A percentile compares a stretch with the other conserved stretches of the same genome.
Conservation (phyloP, 257 asterid genomes). For the Solanum peruvianum region DNA sequence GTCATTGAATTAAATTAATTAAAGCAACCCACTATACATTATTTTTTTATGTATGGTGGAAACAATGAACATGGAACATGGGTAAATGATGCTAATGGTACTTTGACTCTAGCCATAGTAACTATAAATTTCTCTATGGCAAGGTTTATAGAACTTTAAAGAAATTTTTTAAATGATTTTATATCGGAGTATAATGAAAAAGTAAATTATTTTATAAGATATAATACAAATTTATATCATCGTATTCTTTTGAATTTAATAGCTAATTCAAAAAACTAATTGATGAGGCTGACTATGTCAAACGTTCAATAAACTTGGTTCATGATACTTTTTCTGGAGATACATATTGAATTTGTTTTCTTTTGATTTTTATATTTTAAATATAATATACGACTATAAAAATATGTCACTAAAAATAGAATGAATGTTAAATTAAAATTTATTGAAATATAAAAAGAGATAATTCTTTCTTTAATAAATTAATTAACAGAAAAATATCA, state of each 20-base stretch:
- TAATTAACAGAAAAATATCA: neutral
- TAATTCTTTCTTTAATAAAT: neutral
- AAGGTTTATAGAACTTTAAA: neutral
- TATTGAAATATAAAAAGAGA: neutral
- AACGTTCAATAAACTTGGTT: no score
- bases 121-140: neutral
- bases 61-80: neutral
- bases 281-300: neutral
- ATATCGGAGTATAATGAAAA: no score
- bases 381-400: neutral
- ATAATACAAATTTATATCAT: no score
- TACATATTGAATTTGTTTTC: no score
- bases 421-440: neutral
- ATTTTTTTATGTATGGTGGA: neutral
- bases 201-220: rapidly evolving
- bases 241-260: no score
- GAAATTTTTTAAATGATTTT: no score
- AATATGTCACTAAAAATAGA: neutral
- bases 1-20: neutral
- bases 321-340: neutral
- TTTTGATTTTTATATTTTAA: neutral
- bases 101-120: neutral
- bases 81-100: neutral
- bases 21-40: neutral
- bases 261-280: no score